phyloP scores from a whole-genome alignment of 805 yeast species.

The Suhomyces canberraensis region DNA sequence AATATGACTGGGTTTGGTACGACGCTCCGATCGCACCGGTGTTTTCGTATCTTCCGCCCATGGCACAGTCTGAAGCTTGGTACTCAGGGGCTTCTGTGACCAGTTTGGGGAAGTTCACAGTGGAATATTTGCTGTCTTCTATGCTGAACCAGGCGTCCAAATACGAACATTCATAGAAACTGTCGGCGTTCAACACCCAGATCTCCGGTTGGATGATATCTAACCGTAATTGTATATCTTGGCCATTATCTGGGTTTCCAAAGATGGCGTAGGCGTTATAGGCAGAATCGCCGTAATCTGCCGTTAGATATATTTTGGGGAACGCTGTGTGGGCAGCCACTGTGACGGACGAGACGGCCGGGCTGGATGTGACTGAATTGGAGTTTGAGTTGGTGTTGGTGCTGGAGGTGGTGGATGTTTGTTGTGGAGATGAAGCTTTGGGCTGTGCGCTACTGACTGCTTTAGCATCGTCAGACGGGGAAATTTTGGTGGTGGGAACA shows the following conservation, averaged over 20 bases:
- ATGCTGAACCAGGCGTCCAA: conserved; percentile 16
- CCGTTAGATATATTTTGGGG: conserved; percentile 10
- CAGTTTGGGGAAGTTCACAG: conserved; percentile 7
- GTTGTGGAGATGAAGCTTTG: too few relatives aligned
- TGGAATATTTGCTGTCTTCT: conserved; percentile 7
- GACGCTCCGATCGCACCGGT: not conserved
- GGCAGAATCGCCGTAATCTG: conserved; percentile 13
- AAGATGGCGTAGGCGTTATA: conserved; percentile 15
- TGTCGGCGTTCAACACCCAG: conserved; percentile 33
- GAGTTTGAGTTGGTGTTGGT: too few relatives aligned
- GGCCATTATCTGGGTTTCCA: not conserved
- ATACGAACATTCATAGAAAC: conserved; percentile 22
- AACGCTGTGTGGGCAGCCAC: not conserved
- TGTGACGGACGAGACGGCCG: not conserved
- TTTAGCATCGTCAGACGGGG: too few relatives aligned
- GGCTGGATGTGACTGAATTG: too few relatives aligned
- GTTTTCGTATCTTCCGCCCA: conserved; percentile 21
- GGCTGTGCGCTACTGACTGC: too few relatives aligned
- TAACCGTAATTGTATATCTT: not conserved
- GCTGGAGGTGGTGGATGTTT: too few relatives aligned
- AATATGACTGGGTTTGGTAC: conserved; percentile 9
- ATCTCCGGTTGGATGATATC: conserved; percentile 37
- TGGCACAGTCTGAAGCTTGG: conserved; percentile 25
- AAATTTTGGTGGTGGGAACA: too few relatives aligned
- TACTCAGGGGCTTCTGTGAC: conserved; percentile 21